These are phyloP conservation scores for Globisporangium carolinianum DNA, from an alignment of 352 stramenopile genomes.

Conservation along the genomic window DNA sequence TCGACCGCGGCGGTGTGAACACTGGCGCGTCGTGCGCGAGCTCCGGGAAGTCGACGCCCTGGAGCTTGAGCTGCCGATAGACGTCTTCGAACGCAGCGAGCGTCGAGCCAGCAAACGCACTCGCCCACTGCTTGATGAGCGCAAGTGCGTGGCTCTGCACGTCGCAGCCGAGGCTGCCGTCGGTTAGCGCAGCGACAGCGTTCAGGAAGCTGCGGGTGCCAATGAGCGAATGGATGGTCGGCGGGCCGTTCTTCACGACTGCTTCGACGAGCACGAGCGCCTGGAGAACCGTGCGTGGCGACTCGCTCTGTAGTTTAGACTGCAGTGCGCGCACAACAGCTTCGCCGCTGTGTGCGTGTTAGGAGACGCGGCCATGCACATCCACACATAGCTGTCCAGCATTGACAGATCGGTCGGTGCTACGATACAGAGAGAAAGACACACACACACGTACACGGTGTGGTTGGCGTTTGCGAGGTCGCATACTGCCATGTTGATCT, in stretches of 20 bases:
- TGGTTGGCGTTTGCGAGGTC: slow-evolving; percentile 53
- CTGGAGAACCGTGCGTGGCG: slow-evolving; percentile 34
- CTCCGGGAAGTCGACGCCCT: slow-evolving; percentile 63
- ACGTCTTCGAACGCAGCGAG: slow-evolving; percentile 66
- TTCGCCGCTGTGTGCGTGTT: slow-evolving; percentile 29
- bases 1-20: slow-evolving; percentile 57
- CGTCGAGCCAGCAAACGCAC: slow-evolving; percentile 44
- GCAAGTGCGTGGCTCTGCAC: slow-evolving; percentile 69
- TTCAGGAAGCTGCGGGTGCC: slow-evolving; percentile 55
- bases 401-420: neutral
- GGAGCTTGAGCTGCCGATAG: slow-evolving; percentile 72
- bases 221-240: slow-evolving; percentile 45
- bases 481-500: slow-evolving; percentile 67
- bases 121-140: slow-evolving; percentile 80
- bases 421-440: no score
- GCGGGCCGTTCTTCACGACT: slow-evolving; percentile 75
- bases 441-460: slow-evolving; percentile 22
- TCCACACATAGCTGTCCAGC: neutral
- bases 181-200: slow-evolving; percentile 55
- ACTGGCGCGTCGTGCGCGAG: slow-evolving; percentile 59
- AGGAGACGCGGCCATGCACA: neutral
- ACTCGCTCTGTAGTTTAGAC: slow-evolving; percentile 44
- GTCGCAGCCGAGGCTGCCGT: slow-evolving; percentile 60
- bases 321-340: slow-evolving; percentile 56
- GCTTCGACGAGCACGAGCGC: slow-evolving; percentile 65